Conservation (phyloP, 2,329 filamentous ascomycete species). For the Dryadomyces sulphureus region DNA sequence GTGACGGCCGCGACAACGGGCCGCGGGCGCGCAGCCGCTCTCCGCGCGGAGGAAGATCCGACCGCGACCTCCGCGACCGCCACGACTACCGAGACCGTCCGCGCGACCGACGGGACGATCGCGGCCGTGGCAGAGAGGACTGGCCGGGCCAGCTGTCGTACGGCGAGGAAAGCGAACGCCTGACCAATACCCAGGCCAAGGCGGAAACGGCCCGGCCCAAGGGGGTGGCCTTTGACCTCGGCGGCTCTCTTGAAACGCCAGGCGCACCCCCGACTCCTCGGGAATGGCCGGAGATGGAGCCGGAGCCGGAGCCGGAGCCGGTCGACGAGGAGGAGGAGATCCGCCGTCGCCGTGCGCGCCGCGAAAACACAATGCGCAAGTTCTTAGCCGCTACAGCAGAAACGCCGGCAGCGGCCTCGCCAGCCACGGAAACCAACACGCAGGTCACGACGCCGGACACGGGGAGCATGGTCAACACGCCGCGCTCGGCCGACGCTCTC, state of each 20-base stretch:
- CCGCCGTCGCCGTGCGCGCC: constrained; percentile 68
- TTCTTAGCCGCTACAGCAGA: constrained; percentile 55
- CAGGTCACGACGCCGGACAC: constrained; percentile 24
- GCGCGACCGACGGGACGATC: constrained; percentile 19
- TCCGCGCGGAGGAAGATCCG: constrained; percentile 15
- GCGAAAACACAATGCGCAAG: constrained; percentile 75
- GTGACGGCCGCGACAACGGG: constrained; percentile 29
- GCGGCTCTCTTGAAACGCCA: background rate
- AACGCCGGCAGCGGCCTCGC: constrained; percentile 32
- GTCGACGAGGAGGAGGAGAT: constrained; percentile 72
- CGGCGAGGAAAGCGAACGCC: background rate
- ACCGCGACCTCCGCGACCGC: background rate
- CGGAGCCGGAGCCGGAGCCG: constrained; percentile 38
- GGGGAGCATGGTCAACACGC: constrained; percentile 17
- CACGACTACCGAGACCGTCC: background rate
- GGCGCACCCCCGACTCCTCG: background rate
- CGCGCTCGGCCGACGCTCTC: constrained; percentile 12
- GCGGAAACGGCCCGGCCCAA: constrained; percentile 20
- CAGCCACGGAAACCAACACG: constrained; percentile 28
- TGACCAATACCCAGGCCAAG: background rate
- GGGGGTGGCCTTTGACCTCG: constrained; percentile 37
- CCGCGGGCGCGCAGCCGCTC: constrained; percentile 40
- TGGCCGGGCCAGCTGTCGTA: constrained; percentile 10
- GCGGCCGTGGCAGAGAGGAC: constrained; percentile 14
- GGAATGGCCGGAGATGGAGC: constrained; percentile 7